Percentiles rank a stretch among this genome's conserved stretches.
phyloP scores from a whole-genome alignment of 345 rosid genomes.

The Pseudoturritis turrita region DNA sequence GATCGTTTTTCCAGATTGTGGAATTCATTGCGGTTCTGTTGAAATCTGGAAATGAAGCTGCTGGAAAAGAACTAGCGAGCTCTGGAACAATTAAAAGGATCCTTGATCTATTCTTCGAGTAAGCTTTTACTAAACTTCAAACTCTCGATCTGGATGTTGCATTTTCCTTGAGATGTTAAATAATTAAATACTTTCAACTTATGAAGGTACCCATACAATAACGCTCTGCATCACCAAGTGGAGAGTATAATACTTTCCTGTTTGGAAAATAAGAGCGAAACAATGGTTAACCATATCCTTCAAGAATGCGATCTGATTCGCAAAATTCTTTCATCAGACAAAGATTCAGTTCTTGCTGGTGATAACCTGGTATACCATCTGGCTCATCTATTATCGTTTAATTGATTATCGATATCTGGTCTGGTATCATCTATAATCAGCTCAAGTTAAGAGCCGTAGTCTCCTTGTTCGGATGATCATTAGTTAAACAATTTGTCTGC shows the following conservation, averaged over 20 bases:
- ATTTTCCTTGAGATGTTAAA: not conserved
- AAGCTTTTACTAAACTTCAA: slow-evolving; percentile 30
- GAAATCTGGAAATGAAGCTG: slow-evolving; percentile 75
- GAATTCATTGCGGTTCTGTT: slow-evolving; percentile 94
- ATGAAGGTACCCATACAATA: slow-evolving; percentile 92
- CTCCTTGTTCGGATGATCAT: not conserved
- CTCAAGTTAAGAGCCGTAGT: not conserved
- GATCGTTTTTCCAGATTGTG: slow-evolving; percentile 56
- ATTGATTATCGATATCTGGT: not conserved
- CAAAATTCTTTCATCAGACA: slow-evolving; percentile 72
- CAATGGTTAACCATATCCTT: slow-evolving; percentile 68
- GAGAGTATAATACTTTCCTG: slow-evolving; percentile 85
- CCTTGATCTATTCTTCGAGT: slow-evolving; percentile 85
- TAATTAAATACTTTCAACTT: slow-evolving; percentile 11
- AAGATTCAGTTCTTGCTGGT: slow-evolving; percentile 52
- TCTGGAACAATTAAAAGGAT: slow-evolving; percentile 75
- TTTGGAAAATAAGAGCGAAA: slow-evolving; percentile 65
- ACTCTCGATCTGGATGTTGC: not conserved
- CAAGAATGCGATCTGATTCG: slow-evolving; percentile 73
- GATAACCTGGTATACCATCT: slow-evolving; percentile 47
- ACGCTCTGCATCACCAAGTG: slow-evolving; percentile 93
- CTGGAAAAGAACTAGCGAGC: slow-evolving; percentile 69
- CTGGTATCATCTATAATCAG: not conserved
- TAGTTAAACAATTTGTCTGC: not conserved
- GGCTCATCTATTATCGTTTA: not conserved